Conservation (phyloP, 306 rosid genomes). For the Astragalus membranaceus region DNA sequence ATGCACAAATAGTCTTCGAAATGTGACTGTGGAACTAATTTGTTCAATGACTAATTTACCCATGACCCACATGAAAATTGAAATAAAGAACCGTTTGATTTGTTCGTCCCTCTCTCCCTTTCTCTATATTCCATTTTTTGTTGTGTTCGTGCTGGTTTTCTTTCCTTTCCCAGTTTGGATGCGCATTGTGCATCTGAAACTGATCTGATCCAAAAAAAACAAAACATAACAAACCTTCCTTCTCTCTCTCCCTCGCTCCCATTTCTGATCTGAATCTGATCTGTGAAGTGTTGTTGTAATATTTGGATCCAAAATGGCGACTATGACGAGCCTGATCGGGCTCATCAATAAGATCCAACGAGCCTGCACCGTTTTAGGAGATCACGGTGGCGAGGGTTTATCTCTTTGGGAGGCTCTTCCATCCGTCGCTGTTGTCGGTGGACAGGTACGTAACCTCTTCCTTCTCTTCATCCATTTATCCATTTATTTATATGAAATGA, state of each 20-base stretch:
- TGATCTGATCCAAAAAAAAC: neutral
- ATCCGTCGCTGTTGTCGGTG: slow-evolving; percentile 97
- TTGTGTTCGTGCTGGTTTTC: neutral
- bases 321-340: slow-evolving; percentile 99
- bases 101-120: neutral
- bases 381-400: slow-evolving; percentile 95
- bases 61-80: neutral
- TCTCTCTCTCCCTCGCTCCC: neutral
- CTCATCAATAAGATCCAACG: slow-evolving; percentile 90
- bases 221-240: neutral
- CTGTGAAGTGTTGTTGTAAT: neutral
- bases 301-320: slow-evolving; percentile 57
- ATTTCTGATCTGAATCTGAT: neutral
- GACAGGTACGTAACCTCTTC: slow-evolving; percentile 79
- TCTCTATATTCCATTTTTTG: slow-evolving; percentile 7
- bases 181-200: slow-evolving; percentile 35
- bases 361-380: slow-evolving; percentile 95
- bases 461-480: neutral
- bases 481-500: neutral
- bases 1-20: neutral
- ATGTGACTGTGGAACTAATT: slow-evolving; percentile 10
- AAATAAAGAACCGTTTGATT: slow-evolving; percentile 28
- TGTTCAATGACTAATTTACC: slow-evolving; percentile 10
- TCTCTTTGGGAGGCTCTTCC: slow-evolving; percentile 99
- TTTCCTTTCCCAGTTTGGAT: neutral